Conservation (phyloP, 2,329 filamentous ascomycete species). For the Fusarium tricinctum region DNA sequence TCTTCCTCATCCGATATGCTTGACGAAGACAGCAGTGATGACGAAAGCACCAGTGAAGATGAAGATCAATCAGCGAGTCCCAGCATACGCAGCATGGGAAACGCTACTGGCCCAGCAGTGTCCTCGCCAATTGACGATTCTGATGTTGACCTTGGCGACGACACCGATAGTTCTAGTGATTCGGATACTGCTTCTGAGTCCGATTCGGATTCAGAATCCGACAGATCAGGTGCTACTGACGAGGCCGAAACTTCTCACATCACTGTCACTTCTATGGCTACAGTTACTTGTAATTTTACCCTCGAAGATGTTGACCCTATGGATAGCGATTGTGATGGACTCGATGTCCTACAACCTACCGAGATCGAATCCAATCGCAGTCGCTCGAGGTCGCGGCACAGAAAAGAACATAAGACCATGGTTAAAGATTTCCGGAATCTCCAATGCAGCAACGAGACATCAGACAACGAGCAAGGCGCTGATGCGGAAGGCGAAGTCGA, state of each 20-base stretch:
- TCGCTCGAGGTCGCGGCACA: conserved; percentile 56
- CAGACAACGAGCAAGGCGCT: conserved; percentile 55
- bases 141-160: conserved; percentile 33
- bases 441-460: conserved; percentile 59
- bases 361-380: conserved; percentile 64
- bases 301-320: conserved; percentile 64
- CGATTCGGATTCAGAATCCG: conserved; percentile 43
- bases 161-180: conserved; percentile 35
- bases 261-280: conserved; percentile 33
- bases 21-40: conserved; percentile 38
- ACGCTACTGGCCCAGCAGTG: conserved; percentile 36
- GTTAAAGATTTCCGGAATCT: conserved; percentile 62
- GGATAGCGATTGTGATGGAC: conserved; percentile 61
- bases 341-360: conserved; percentile 60
- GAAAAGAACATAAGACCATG: conserved; percentile 59
- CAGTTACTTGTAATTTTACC: conserved; percentile 52
- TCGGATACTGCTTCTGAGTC: conserved; percentile 42
- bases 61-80: conserved; percentile 50
- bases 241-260: conserved; percentile 44
- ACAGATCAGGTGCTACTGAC: conserved; percentile 44
- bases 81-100: conserved; percentile 49
- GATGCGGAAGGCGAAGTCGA: conserved; percentile 55
- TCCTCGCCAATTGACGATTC: conserved; percentile 33
- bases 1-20: conserved; percentile 51
- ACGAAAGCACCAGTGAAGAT: conserved; percentile 43